These are phyloP conservation scores for Mycena citricolor DNA, from an alignment of 1,284 basidiomycete species.

Conservation along the genomic window DNA sequence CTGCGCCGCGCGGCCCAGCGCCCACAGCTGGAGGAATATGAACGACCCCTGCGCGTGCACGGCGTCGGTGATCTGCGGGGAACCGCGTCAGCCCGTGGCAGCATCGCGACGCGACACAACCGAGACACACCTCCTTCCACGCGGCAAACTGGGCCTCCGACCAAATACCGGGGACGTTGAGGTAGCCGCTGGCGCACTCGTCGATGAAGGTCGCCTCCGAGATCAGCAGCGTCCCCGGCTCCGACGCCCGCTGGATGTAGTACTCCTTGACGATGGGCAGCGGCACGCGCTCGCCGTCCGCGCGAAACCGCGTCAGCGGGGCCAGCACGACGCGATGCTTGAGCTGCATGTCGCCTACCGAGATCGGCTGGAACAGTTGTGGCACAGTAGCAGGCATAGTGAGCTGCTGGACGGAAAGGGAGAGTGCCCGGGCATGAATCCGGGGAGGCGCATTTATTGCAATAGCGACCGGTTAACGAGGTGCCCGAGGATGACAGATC, in stretches of 20 bases:
- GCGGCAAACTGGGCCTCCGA: slow-evolving; percentile 15
- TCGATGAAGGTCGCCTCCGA: slow-evolving; percentile 17
- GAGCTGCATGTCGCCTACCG: slow-evolving; percentile 9
- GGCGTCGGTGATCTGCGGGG: slow-evolving; percentile 6
- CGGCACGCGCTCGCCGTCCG: slow-evolving; percentile 11
- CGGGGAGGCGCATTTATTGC: too few relatives aligned
- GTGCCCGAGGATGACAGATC: too few relatives aligned
- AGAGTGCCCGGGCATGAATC: too few relatives aligned
- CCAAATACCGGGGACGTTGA: slow-evolving; percentile 20
- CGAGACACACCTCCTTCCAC: slow-evolving; percentile 1
- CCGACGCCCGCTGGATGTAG: slow-evolving; percentile 15
- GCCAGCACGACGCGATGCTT: slow-evolving; percentile 15
- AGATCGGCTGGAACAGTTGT: slow-evolving; percentile 8
- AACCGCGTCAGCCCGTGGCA: background rate
- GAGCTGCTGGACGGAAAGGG: too few relatives aligned
- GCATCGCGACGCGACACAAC: background rate
- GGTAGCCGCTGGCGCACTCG: slow-evolving; percentile 6
- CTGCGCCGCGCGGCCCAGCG: slow-evolving; percentile 38
- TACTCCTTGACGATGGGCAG: slow-evolving; percentile 19
- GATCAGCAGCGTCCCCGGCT: slow-evolving; percentile 18
- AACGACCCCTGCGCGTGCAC: slow-evolving; percentile 28
- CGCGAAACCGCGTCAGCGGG: slow-evolving; percentile 20
- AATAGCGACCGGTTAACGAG: too few relatives aligned
- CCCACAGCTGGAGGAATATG: slow-evolving; percentile 48
- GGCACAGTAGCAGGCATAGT: too few relatives aligned